Percentiles rank a stretch among this genome's conserved stretches.
phyloP scores from a whole-genome alignment of 2,329 filamentous ascomycete genomes.

The Stagonosporopsis chrysanthemi region DNA sequence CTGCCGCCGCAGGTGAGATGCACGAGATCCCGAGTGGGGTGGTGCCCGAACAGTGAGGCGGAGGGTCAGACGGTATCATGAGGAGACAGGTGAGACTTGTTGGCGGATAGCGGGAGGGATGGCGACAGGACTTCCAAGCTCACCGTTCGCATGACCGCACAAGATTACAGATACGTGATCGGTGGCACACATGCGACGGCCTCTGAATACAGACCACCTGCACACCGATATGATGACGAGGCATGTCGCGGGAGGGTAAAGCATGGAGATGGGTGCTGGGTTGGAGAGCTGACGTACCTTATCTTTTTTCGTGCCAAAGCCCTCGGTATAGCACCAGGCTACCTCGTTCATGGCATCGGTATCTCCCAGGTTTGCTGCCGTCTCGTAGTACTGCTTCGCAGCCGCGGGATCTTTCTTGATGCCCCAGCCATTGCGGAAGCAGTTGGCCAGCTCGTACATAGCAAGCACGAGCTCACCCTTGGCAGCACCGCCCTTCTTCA shows the following conservation, averaged over 20 bases:
- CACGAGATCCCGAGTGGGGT: constrained; percentile 24
- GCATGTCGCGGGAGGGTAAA: background rate
- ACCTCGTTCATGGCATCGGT: constrained; percentile 98
- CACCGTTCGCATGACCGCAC: constrained; percentile 31
- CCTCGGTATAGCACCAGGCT: constrained; percentile 94
- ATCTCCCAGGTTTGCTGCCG: constrained; percentile 93
- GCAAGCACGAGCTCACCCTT: constrained; percentile 96
- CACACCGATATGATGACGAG: constrained; percentile 12
- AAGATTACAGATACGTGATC: constrained; percentile 25
- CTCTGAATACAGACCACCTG: constrained; percentile 6
- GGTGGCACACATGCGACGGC: constrained; percentile 30
- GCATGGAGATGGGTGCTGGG: constrained; percentile 4
- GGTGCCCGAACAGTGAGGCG: constrained; percentile 54
- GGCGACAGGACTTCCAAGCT: constrained; percentile 26
- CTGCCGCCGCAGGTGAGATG: constrained; percentile 32
- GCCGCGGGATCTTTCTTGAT: constrained; percentile 85
- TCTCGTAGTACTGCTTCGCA: constrained; percentile 93
- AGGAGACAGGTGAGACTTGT: constrained; percentile 10
- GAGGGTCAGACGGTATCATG: constrained; percentile 23
- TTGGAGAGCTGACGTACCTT: constrained; percentile 73
- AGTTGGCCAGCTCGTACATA: constrained; percentile 93
- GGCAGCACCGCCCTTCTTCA: constrained; percentile 91
- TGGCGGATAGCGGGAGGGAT: constrained; percentile 16
- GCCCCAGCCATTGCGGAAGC: constrained; percentile 94
- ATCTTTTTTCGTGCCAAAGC: constrained; percentile 97